Evolutionary conservation across 1,139 yeast genomes (phyloP), one percentile per base, ranked within the genome.

Genomic region (Yamadazyma triangularis): DNA sequence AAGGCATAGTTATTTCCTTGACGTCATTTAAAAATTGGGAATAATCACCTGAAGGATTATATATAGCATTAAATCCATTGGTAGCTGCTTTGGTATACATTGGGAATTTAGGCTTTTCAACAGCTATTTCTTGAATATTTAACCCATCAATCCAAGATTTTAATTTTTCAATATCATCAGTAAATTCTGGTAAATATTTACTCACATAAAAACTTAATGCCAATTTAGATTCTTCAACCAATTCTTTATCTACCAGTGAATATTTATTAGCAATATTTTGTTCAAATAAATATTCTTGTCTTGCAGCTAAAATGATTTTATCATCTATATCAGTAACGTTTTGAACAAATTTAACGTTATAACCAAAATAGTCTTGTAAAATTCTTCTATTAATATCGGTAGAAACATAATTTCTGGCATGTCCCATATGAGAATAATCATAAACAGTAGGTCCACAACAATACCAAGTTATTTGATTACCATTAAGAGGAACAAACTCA

Each of bases 391-490:
- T 84, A 52, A 91, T 87, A 56, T 93, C 98, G 32, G 87, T 85
- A 8, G 96, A 78, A 30, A 91, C 97, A 53, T 91, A 93, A 62
- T 91, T 91, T 58, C 98, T 71, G 13, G 98, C 98, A 59, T 93
- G 99, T n/a, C 99, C 99, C 96, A 91, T 87, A 53, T 91, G 99
- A 31, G 93, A 78, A 26, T 93, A 80, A 57, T 91, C 96, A 51
- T 91, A 91, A n/a, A 91, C 97, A 0, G 99, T 91, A 9, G 98
- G 98, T 4, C 99, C 99, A 70, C 99, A 91, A 34, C 89, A 85
- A 62, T 91, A 91, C 99, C 99, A 91, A 3, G 89, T 74, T 31
- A 91, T 81, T 38, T 74, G 77, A 38, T 77, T 74, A 1, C 70
- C 67, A 29, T 67, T 62, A 35, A 68, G 58, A 3, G 97, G 91